These are phyloP conservation scores for Auricularia sp. DNA, from an alignment of 768 basidiomycete species.

Conservation along the genomic window DNA sequence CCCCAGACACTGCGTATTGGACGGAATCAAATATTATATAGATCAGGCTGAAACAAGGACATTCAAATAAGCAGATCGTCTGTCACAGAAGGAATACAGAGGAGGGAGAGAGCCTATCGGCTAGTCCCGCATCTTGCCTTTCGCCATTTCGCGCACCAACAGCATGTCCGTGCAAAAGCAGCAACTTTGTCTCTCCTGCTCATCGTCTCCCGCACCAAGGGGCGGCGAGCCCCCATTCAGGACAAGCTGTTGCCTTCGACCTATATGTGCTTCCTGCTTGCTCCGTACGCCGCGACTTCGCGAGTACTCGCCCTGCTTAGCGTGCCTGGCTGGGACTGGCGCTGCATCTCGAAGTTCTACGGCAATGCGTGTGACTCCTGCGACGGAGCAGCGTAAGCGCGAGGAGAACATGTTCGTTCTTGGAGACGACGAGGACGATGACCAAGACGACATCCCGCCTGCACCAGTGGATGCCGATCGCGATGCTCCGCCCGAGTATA, in stretches of 20 bases:
- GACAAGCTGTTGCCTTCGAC: conserved; percentile 54
- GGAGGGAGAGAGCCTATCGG: not conserved
- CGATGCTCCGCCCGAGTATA: conserved; percentile 1
- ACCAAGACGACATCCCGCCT: conserved; percentile 25
- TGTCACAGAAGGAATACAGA: too few relatives aligned
- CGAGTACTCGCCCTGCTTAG: conserved; percentile 63
- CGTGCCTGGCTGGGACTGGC: conserved; percentile 50
- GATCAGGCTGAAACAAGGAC: too few relatives aligned
- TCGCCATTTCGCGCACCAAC: too few relatives aligned
- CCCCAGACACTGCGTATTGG: too few relatives aligned
- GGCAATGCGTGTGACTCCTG: conserved; percentile 11
- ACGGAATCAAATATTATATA: too few relatives aligned
- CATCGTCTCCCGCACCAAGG: conserved; percentile 42
- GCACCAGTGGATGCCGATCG: conserved; percentile 1
- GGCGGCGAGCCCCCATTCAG: conserved; percentile 26
- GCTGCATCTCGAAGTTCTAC: conserved; percentile 18
- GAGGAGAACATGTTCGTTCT: conserved; percentile 58
- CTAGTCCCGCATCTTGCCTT: too few relatives aligned
- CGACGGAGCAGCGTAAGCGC: conserved; percentile 36
- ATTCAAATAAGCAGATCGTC: too few relatives aligned
- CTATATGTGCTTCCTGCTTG: conserved; percentile 55
- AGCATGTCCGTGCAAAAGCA: not conserved
- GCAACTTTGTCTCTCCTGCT: conserved; percentile 49
- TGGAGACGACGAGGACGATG: conserved; percentile 51
- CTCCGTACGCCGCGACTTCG: conserved; percentile 49